These are phyloP conservation scores for Phyllosticta capitalensis DNA, from an alignment of 2,329 filamentous ascomycete species.

Conservation along the genomic window DNA sequence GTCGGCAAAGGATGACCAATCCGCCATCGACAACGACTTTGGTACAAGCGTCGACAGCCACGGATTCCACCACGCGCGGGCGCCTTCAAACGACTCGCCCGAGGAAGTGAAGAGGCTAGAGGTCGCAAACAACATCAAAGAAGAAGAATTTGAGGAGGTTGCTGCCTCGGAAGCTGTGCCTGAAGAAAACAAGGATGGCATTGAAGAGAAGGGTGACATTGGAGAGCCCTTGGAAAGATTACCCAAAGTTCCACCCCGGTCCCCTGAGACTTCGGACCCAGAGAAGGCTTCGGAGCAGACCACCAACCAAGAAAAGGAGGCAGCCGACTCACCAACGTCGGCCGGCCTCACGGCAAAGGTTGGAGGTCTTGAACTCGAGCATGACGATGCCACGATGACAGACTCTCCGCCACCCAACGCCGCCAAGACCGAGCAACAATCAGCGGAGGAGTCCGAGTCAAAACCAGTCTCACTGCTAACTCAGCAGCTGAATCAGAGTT, in stretches of 20 bases:
- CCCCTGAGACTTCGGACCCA: slow-evolving; percentile 30
- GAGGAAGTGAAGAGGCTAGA: slow-evolving; percentile 64
- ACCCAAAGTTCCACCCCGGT: slow-evolving; percentile 41
- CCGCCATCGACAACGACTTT: slow-evolving; percentile 40
- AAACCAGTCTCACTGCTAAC: slow-evolving; percentile 30
- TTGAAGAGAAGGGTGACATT: slow-evolving; percentile 41
- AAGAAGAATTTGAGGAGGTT: slow-evolving; percentile 92
- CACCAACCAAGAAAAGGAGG: slow-evolving; percentile 13
- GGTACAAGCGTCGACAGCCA: slow-evolving; percentile 43
- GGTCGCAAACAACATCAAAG: slow-evolving; percentile 72
- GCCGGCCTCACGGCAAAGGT: slow-evolving; percentile 47
- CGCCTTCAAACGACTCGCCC: slow-evolving; percentile 41
- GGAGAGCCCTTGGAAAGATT: slow-evolving; percentile 28
- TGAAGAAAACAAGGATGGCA: slow-evolving; percentile 44
- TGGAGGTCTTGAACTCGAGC: slow-evolving; percentile 49
- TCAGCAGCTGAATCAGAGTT: slow-evolving; percentile 30
- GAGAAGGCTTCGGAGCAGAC: slow-evolving; percentile 20
- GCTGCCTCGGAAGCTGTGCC: slow-evolving; percentile 57
- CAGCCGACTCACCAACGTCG: slow-evolving; percentile 39
- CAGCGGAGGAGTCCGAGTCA: slow-evolving; percentile 16
- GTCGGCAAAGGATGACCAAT: slow-evolving; percentile 43
- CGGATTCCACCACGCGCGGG: slow-evolving; percentile 41
- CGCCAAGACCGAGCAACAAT: slow-evolving; percentile 14
- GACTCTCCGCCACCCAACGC: slow-evolving; percentile 11
- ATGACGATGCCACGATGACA: slow-evolving; percentile 30